Conservation (phyloP, 2,329 filamentous ascomycete genomes). For the Paecilomyces formosus region DNA sequence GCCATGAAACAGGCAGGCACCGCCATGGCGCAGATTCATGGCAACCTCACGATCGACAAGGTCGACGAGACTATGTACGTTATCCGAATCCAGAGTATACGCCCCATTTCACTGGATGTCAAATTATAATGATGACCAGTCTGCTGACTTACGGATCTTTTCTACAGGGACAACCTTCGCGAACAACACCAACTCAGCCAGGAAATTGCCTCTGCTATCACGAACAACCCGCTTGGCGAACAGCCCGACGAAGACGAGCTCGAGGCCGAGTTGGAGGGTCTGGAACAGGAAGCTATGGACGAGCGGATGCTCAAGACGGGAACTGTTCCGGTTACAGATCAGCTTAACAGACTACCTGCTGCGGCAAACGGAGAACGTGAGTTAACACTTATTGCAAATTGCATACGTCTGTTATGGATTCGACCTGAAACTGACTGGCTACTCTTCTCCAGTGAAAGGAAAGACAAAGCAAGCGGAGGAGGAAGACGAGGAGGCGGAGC, state of each 20-base stretch:
- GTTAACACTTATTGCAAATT: constrained; percentile 27
- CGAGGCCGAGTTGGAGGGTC: constrained; percentile 71
- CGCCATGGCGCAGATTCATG: constrained; percentile 91
- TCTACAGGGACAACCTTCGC: constrained; percentile 70
- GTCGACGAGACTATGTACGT: constrained; percentile 91
- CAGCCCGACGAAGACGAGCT: constrained; percentile 78
- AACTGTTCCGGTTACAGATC: constrained; percentile 71
- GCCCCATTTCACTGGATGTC: neutral
- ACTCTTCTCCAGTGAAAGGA: constrained; percentile 32
- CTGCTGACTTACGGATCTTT: constrained; percentile 5
- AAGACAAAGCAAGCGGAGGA: constrained; percentile 54
- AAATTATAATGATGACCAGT: neutral
- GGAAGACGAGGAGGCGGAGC: constrained; percentile 92
- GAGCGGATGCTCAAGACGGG: constrained; percentile 90
- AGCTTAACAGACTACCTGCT: constrained; percentile 67
- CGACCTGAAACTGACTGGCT: constrained; percentile 1
- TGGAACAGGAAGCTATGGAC: constrained; percentile 91
- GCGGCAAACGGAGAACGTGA: constrained; percentile 69
- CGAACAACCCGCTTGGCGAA: constrained; percentile 59
- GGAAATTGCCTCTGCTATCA: constrained; percentile 84
- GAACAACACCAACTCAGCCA: constrained; percentile 91
- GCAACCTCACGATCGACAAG: constrained; percentile 83
- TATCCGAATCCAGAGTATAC: neutral
- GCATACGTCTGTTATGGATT: neutral
- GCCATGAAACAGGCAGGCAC: constrained; percentile 87